Evolutionary conservation across 306 rosid genomes (phyloP), one percentile per base, ranked within the genome.

Genomic region (Malus domestica): DNA sequence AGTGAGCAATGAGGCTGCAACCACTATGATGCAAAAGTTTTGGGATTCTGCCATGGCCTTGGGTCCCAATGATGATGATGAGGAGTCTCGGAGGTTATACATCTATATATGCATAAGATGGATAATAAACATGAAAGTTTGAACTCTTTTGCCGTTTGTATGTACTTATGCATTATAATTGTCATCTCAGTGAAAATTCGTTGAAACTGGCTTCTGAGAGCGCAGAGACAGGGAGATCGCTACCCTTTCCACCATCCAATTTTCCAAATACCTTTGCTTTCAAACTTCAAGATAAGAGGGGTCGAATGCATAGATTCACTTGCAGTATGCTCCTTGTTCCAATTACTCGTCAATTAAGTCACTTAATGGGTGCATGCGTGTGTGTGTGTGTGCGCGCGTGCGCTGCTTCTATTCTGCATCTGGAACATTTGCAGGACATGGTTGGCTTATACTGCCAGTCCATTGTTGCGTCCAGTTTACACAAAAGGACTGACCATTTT

Each of bases 21-120:
- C 71, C 84, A 71, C 86, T 69, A 82, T 92, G 97, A 90, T 96
- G 85, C 98, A 96, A 77, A 92, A 88, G 74, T 90, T 96, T 80
- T 96, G 98, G 99, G 98, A 96, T 83, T 96, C 99, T 19, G 96
- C 99, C 80, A 87, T 96, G 97, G 84, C 96, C 75, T 87, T 89
- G 8, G 68, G 78, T 76, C 73, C 92, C 58, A 80, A 81, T 78
- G 90, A 87, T 2, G 97, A 93, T 2, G 97, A 92, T 0, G 99
- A 92, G 4, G 97, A 96, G 18, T 78, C 86, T 35, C 90, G 78
- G 60, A 96, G 99, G 99, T 91, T 79, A 35, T 68, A 55, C 38
- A 73, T 63, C 10, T 60, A 23, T 72, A 44, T n/a, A 70, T 79
- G 77, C 68, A 46, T 61, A 14, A 19, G 42, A 30, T 70, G 38